Percentiles rank a stretch among this genome's conserved stretches.
These are phyloP conservation scores for Salicornia ramosissima DNA, from an alignment of 148 eudicot species.

Conservation along the genomic window DNA sequence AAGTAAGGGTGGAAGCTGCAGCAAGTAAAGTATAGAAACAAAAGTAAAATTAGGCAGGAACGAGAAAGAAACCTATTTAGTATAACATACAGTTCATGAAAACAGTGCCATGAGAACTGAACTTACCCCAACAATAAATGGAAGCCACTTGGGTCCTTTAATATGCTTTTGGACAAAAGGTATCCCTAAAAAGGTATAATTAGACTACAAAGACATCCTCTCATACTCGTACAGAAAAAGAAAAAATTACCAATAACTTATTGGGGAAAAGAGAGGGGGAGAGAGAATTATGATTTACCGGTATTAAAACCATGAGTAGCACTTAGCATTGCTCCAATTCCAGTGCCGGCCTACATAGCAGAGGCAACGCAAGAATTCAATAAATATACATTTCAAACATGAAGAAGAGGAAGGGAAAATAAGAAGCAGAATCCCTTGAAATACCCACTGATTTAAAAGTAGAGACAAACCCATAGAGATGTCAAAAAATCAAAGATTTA, in stretches of 20 bases:
- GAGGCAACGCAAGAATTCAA: background rate
- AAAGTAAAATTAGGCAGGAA: conserved; percentile 1
- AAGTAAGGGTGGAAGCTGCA: conserved; percentile 61
- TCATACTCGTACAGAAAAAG: background rate
- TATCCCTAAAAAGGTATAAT: conserved; percentile 44
- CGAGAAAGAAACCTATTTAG: background rate
- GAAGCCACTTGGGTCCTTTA: conserved; percentile 86
- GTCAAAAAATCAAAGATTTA: background rate
- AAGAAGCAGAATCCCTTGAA: background rate
- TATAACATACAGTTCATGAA: background rate
- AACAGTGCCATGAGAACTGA: background rate
- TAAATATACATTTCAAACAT: background rate
- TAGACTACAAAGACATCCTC: conserved; percentile 10
- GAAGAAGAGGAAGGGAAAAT: background rate
- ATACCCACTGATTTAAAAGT: background rate
- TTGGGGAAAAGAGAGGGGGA: conserved; percentile 1
- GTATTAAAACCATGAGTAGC: conserved; percentile 61
- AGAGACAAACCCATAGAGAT: background rate
- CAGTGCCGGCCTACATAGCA: conserved; percentile 62
- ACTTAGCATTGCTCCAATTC: conserved; percentile 80
- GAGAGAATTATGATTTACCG: conserved; percentile 46
- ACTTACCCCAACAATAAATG: conserved; percentile 71
- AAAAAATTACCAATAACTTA: conserved; percentile 36
- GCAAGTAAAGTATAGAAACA: conserved; percentile 14
- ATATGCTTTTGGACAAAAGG: conserved; percentile 62